Percentiles rank a stretch among this genome's conserved stretches.
Conservation (phyloP, 2,329 filamentous ascomycete species). For the Paraphoma chrysanthemicola region DNA sequence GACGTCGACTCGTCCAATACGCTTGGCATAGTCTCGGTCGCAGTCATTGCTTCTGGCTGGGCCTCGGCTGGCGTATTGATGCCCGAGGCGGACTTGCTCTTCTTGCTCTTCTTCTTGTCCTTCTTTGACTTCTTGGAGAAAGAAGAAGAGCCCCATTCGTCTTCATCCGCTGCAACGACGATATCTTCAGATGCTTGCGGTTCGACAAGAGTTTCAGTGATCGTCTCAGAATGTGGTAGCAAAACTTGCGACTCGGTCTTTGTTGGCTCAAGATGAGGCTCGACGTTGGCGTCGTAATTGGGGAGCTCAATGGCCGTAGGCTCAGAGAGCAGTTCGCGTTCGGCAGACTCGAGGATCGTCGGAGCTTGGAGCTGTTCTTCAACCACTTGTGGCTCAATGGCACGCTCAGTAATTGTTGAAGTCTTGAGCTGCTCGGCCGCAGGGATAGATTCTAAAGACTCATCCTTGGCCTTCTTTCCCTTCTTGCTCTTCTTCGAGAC, state of each 20-base stretch:
- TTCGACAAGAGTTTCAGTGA: conserved; percentile 12
- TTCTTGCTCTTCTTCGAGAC: conserved; percentile 45
- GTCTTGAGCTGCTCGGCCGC: background rate
- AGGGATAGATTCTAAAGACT: conserved; percentile 1
- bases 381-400: background rate
- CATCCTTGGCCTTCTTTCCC: conserved; percentile 41
- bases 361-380: background rate
- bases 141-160: conserved; percentile 16
- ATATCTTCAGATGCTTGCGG: conserved; percentile 3
- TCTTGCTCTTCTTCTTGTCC: conserved; percentile 37
- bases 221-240: background rate
- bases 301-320: background rate
- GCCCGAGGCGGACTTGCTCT: conserved; percentile 16
- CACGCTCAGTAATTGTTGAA: background rate
- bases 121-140: conserved; percentile 33
- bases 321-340: background rate
- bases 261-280: background rate
- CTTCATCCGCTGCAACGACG: conserved; percentile 15
- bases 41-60: no score
- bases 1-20: background rate
- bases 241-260: conserved; percentile 10
- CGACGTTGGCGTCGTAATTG: background rate
- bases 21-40: no score
- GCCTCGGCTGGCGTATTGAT: conserved; percentile 14
- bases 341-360: background rate